Evolutionary conservation across 2,329 filamentous ascomycete species (phyloP), one percentile per base, ranked within the genome.

Genomic region (Diaporthe sp.): DNA sequence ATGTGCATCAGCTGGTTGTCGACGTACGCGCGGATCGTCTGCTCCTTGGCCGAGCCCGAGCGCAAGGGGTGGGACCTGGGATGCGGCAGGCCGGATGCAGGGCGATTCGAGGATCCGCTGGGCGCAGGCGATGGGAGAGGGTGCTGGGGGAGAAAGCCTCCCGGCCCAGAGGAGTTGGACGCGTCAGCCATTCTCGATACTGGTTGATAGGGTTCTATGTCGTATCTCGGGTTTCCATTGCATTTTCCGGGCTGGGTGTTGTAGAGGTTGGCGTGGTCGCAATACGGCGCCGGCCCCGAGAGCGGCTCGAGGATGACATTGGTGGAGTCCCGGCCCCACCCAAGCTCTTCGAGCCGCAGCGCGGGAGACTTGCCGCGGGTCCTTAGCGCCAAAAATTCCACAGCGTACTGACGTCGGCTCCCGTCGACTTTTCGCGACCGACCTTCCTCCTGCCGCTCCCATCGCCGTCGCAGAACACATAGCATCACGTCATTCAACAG

Each of bases 11-110:
- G 81, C 15, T 85, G 85, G 10, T 87, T 85, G 55, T 90, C 88
- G 8, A 90, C 86, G 77, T 89, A 92, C n/a, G 88, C 83, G 56
- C 90, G 85, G 13, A 91, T 88, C 58, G 89, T 85, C 72, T 90
- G 89, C 78, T 92, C 91, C 77, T 92, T 92, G 44, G 82, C 85
- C 0, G 90, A 92, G 0, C 90, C 90, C 0, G 90, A 85, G 19
- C 84, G 83, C 1, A 93, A 80, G 0, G 90, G 84, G 44, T 85
- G 87, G 30, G 83, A 82, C 56, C 91, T 85, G 0, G 90, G 91
- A 69, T 88, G 89, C 7, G 91, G 91, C 7, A 92, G 84, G 10
- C 81, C 82, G 13, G 85, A 79, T 2, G 78, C 71, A 27, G 82
- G 77, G 66, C 79, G 79, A 53, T 84, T 83, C 9, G 89, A 89